These are phyloP conservation scores for Telopea speciosissima DNA, from an alignment of 177 flowering plant genomes.

Conservation along the genomic window DNA sequence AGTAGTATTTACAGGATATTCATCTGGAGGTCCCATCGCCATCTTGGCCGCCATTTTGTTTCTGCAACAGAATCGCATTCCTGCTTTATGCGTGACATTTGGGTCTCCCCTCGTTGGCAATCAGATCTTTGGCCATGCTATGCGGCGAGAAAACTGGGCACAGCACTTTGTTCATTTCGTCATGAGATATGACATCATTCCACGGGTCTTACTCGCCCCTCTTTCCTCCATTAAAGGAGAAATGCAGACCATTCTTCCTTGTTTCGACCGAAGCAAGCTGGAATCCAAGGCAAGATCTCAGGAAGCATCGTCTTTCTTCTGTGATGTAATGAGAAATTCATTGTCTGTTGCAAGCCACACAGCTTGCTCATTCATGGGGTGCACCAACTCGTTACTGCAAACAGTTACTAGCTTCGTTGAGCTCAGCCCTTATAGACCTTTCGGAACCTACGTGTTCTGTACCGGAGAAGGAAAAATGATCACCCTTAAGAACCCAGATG, in stretches of 20 bases:
- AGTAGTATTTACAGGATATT: conserved; percentile 75
- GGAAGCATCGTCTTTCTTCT: conserved; percentile 25
- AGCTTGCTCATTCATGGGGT: conserved; percentile 55
- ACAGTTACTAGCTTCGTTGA: conserved; percentile 41
- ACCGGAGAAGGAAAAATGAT: conserved; percentile 36
- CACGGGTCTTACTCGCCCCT: conserved; percentile 57
- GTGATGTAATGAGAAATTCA: conserved; percentile 44
- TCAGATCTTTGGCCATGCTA: conserved; percentile 48
- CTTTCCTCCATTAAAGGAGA: conserved; percentile 31
- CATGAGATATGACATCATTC: conserved; percentile 54
- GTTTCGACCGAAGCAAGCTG: conserved; percentile 23
- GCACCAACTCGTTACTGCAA: conserved; percentile 46
- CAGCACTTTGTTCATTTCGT: conserved; percentile 52
- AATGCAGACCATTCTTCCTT: conserved; percentile 27
- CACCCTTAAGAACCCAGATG: conserved; percentile 56
- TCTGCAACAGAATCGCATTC: conserved; percentile 28
- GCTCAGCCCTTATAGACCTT: conserved; percentile 74
- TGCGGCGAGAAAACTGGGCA: conserved; percentile 67
- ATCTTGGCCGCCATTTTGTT: conserved; percentile 57
- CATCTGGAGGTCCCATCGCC: conserved; percentile 66
- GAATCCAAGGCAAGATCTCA: conserved; percentile 11
- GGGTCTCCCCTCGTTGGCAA: conserved; percentile 77
- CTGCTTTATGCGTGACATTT: conserved; percentile 56
- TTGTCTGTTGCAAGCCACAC: conserved; percentile 44
- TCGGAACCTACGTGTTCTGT: conserved; percentile 64